Conservation (phyloP, 2,329 filamentous ascomycete species). For the Aspergillus flavus region DNA sequence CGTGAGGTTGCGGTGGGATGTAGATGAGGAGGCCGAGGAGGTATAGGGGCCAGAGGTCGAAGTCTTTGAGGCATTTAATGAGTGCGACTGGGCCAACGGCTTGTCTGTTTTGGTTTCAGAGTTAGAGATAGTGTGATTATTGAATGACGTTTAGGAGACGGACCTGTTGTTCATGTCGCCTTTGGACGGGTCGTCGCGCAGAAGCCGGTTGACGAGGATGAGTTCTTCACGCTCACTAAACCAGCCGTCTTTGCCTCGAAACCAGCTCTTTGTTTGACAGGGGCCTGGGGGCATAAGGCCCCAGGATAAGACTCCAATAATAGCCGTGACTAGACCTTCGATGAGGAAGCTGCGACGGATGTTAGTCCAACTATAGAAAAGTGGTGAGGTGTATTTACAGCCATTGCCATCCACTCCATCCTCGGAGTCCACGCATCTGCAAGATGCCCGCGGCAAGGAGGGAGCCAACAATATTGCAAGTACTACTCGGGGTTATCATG, state of each 20-base stretch:
- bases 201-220: conserved; percentile 2
- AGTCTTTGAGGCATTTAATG: conserved; percentile 52
- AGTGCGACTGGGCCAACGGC: background rate
- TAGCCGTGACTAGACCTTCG: background rate
- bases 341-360: conserved; percentile 10
- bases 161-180: conserved; percentile 1
- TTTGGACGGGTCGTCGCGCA: conserved; percentile 2
- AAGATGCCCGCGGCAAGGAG: conserved; percentile 46
- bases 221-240: background rate
- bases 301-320: conserved; percentile 48
- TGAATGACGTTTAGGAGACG: background rate
- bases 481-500: conserved; percentile 7
- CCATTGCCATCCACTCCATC: conserved; percentile 34
- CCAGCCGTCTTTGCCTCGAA: conserved; percentile 7
- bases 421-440: conserved; percentile 32
- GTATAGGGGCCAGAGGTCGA: conserved; percentile 62
- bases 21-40: conserved; percentile 56
- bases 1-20: conserved; percentile 54
- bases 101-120: background rate
- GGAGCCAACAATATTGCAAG: conserved; percentile 38
- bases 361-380: background rate
- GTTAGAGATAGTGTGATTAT: background rate
- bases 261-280: conserved; percentile 6
- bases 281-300: conserved; percentile 6
- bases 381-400: conserved; percentile 27